Evolutionary conservation across 768 basidiomycete genomes (phyloP), one percentile per base, ranked within the genome.

Genomic region (Agaricus subrufescens): DNA sequence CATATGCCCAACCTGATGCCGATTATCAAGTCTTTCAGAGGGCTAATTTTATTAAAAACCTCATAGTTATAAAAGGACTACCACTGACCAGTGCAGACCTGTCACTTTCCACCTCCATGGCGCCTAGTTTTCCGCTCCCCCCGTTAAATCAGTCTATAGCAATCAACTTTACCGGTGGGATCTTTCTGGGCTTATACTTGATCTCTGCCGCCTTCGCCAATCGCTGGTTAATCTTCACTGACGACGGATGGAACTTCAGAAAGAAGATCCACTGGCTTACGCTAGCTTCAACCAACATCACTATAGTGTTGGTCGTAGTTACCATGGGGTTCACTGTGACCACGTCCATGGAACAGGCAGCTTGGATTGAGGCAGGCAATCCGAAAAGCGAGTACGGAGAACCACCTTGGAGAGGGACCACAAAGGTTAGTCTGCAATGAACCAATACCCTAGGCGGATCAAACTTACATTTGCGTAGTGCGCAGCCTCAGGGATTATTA

Each of bases 111-210:
- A 34, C 1, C 34, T 2, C 3, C 7, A 34, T 34, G 34, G 34
- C 8, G 11, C 34, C 7, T 34, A 7, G 11, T 11, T 8, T 34
- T 1, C 11, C 34, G 11, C 34, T 11, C 11, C 34, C 12, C 27
- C 29, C 31, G 14, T 11, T 27, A 4, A 27, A 38, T 23, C 50
- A 46, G 11, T 12, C 37, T 26, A 31, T 46, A 19, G 37, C 44
- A 2, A 34, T 38, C n/a, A 19, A 55, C 26, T 59, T 59, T 23
- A 44, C 48, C 3, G 52, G 29, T 5, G 31, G 46, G 4, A 25
- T 55, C 19, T 31, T 59, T 12, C 50, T 40, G 14, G 58, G 58
- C n/a, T 29, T 59, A 4, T 59, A 55, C 47, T 40, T 39, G 47
- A 25, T 50, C 46, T 4, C 53, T 55, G 19, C 46, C 55, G 23